Base-by-base conservation (phyloP, 768 basidiomycete genomes). In the Symmetrospora coprosmae region DNA sequence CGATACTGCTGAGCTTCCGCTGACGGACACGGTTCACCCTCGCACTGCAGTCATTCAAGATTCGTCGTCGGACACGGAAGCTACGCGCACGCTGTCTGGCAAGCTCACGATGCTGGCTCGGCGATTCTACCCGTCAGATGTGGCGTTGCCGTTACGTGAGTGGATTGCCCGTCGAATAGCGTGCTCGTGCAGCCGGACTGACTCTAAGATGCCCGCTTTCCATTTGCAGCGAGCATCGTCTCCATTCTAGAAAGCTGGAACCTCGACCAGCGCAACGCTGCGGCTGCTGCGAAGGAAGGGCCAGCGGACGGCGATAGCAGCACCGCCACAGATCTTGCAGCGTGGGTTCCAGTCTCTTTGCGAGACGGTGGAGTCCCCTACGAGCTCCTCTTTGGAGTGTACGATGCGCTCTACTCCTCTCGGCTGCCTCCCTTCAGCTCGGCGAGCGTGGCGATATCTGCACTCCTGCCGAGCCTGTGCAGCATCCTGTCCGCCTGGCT, bases 111-210 rank as follows among this genome's bases (percentile, higher is more conserved):
- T 82, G 1, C 76, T 94, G 4, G 87, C 85, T 19, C 82, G 86
- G 66, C 78, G 86, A 21, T 92, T 91, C 71, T 88, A 86, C 70
- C 87, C 90, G 0, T 92, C 89, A 2, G 87, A 89, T 63, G 82
- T 82, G 61, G 85, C 88, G 9, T 90, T 92, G 73, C 89, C 89
- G 17, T 75, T 90, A 28, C 80, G 89, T 90, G 67, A 70, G 86
- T 73, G 25, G 43, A 19, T 23, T 39, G 28, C 25, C 34, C 38
- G 16, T 23, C 40, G 6, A 2, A 7, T n/a, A 40, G 21, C 28
- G 35, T 38, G 43, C 23, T 17, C 30, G 17, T 17, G 16, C 1
- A 17, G 4, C 7, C 46, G 27, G 45, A 46, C 19, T 34, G 35
- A 37, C n/a, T n/a, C n/a, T n/a, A n/a, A n/a, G n/a, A n/a, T n/a